A percentile compares a stretch with the other conserved stretches of the same genome.
These are phyloP conservation scores for Euphorbia peplus DNA, from an alignment of 345 rosid species.

Conservation along the genomic window DNA sequence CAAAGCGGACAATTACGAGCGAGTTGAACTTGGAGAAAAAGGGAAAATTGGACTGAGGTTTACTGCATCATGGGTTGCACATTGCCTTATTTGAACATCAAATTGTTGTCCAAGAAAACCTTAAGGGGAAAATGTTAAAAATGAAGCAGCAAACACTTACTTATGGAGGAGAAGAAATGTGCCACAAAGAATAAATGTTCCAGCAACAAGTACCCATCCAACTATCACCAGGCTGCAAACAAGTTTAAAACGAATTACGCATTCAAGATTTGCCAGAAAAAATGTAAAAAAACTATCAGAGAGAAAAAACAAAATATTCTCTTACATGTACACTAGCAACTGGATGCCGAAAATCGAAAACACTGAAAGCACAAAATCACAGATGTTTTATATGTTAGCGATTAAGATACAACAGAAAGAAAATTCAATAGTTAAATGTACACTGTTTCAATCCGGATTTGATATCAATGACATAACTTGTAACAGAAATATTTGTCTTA, in stretches of 20 bases:
- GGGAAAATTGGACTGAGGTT: too few relatives aligned
- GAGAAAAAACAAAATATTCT: not conserved
- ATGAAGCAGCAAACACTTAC: slow-evolving; percentile 38
- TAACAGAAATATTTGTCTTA: too few relatives aligned
- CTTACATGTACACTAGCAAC: slow-evolving; percentile 78
- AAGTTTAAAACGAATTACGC: slow-evolving; percentile 2
- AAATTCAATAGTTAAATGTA: too few relatives aligned
- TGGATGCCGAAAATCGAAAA: slow-evolving; percentile 78
- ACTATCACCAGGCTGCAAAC: slow-evolving; percentile 69
- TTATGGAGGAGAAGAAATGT: slow-evolving; percentile 85
- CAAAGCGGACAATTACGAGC: too few relatives aligned
- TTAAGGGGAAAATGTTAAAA: not conserved
- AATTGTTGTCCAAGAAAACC: not conserved
- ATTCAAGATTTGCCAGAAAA: not conserved
- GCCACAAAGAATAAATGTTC: slow-evolving; percentile 83
- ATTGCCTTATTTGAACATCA: too few relatives aligned
- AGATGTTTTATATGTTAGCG: not conserved
- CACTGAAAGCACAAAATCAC: slow-evolving; percentile 40
- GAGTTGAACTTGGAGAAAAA: too few relatives aligned
- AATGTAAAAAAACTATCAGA: not conserved
- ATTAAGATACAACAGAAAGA: too few relatives aligned
- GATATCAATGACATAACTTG: too few relatives aligned
- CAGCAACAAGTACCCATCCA: slow-evolving; percentile 92
- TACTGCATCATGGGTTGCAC: too few relatives aligned
- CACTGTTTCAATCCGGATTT: too few relatives aligned